Base-by-base conservation (phyloP, 2,329 filamentous ascomycete species). In the Xylariaceae sp. region DNA sequence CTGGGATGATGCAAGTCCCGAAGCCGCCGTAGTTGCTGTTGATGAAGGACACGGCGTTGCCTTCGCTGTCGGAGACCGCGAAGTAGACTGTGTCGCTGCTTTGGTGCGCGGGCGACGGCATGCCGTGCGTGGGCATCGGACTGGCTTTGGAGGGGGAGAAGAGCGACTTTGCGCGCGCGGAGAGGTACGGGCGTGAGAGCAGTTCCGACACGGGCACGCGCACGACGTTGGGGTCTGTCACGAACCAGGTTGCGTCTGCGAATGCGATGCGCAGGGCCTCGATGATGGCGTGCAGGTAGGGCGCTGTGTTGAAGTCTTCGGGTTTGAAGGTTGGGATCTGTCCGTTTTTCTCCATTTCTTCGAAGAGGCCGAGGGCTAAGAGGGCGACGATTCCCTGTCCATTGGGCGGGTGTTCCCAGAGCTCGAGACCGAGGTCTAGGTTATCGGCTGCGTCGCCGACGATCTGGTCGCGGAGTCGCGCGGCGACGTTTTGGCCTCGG, bases 341-440 rank as follows among this genome's bases (percentile, higher is more conserved):
- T 45, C 88, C 88, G 13, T 81, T 78, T 60, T 85, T 84, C 74
- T 96, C 90, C 1, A 97, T 81, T 71, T 92, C 86, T 72, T 97
- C 87, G 53, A 99, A 79, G 65, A 97, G 96, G 1, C 94, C 94
- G 0, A 99, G 79, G 0, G 94, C 90, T 88, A 97, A 96, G 37
- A 97, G 78, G 0, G 94, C 94, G 1, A 97, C 90, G 64, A 97
- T 92, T 1, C 94, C 94, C 75, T 97, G 94, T 0, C 94, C 92
- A 68, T 97, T 97, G 7, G 94, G 94, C 41, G 93, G 92, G 71
- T 97, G 93, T 71, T 99, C 94, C 93, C 93, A 97, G 0, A 99
- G 78, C 70, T 96, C 87, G 48, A 97, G 82, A 8, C 86, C 85
- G 10, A 78, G 73, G 54, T 80, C 77, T 23, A 72, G 68, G 59